Conservation (phyloP, 305 asterid species). For the Euphrasia arctica region DNA sequence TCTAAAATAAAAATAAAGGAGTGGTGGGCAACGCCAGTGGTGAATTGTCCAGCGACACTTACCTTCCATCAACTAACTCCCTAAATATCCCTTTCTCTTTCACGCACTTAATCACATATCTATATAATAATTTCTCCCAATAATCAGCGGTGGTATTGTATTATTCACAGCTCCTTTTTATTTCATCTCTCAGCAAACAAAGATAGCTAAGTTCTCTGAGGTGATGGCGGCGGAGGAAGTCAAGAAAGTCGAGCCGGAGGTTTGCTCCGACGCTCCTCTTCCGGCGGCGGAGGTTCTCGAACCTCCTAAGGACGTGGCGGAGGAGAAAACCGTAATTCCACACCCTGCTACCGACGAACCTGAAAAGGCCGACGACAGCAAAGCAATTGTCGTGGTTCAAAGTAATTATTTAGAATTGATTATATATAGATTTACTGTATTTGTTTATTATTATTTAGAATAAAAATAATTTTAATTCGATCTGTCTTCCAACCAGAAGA, state of each 20-base stretch:
- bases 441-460: not conserved
- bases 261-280: slow-evolving; percentile 22
- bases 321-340: slow-evolving; percentile 44
- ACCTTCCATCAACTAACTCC: not conserved
- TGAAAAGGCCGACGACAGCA: slow-evolving; percentile 38
- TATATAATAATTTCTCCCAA: not conserved
- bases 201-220: slow-evolving; percentile 47
- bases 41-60: slow-evolving; percentile 1
- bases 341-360: slow-evolving; percentile 28
- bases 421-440: not conserved
- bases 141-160: not conserved
- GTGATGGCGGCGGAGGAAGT: slow-evolving; percentile 58
- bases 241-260: slow-evolving; percentile 44
- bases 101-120: not conserved
- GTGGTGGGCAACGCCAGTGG: not conserved
- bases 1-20: not conserved
- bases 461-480: not conserved
- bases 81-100: not conserved
- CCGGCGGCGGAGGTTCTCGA: slow-evolving; percentile 10
- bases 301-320: slow-evolving; percentile 33
- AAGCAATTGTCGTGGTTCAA: slow-evolving; percentile 38
- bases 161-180: not conserved
- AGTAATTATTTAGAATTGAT: slow-evolving; percentile 24
- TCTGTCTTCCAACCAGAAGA: slow-evolving; percentile 27
- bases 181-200: slow-evolving; percentile 15